Evolutionary conservation across 2,329 filamentous ascomycete genomes (phyloP).

Genomic region (Seiridium cupressi): DNA sequence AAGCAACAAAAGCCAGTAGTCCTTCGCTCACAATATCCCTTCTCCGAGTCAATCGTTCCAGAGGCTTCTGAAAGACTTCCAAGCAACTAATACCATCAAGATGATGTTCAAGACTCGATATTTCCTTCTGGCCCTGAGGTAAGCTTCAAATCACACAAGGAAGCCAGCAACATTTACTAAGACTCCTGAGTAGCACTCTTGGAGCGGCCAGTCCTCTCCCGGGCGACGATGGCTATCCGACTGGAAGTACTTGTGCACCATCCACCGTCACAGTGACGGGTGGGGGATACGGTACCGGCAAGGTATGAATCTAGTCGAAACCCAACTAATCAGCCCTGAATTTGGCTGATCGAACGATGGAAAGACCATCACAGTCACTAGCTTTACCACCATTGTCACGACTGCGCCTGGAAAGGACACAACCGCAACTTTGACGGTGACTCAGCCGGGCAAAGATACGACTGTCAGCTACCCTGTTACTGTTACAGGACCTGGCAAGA

Average conservation of each 20-base stretch:
- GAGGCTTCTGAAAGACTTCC: neutral
- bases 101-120: slow-evolving; percentile 2
- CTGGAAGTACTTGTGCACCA: neutral
- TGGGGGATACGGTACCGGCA: neutral
- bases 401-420: neutral
- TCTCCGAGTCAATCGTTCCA: neutral
- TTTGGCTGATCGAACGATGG: neutral
- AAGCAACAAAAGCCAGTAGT: neutral
- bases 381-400: neutral
- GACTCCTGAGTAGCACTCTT: neutral
- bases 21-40: neutral
- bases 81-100: neutral
- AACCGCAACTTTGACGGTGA: neutral
- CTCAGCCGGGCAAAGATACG: neutral
- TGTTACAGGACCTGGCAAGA: neutral
- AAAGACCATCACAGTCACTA: slow-evolving; percentile 4
- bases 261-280: neutral
- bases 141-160: neutral
- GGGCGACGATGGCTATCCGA: neutral
- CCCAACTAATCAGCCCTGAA: neutral
- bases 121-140: slow-evolving; percentile 3
- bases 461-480: neutral
- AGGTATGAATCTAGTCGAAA: neutral
- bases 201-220: slow-evolving; percentile 1
- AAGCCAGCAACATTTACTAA: neutral